Percentiles rank a stretch among this genome's conserved stretches.
Evolutionary conservation across 192 early-diverging fungal genomes (phyloP).

Genomic region (Backusella sp.): DNA sequence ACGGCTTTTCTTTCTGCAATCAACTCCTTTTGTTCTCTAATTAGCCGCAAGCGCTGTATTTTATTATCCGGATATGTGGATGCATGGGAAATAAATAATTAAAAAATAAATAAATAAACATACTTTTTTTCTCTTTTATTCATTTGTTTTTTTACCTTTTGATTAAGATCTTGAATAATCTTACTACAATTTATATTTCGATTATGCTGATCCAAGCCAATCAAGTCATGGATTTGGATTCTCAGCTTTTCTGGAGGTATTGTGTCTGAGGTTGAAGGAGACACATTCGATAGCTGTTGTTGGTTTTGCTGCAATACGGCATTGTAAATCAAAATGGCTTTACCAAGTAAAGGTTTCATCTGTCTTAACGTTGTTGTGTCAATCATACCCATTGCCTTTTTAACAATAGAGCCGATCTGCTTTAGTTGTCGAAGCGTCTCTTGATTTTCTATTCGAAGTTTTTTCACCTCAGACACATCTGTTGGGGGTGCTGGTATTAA

Average conservation of each 20-base stretch:
- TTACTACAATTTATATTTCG: background rate
- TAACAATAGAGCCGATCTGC: background rate
- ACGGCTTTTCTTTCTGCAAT: conserved; percentile 20
- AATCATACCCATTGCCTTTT: conserved; percentile 8
- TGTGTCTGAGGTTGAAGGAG: background rate
- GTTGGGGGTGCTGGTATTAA: background rate
- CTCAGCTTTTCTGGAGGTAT: background rate
- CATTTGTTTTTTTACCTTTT: background rate
- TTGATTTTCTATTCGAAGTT: background rate
- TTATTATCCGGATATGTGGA: background rate
- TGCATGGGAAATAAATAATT: background rate
- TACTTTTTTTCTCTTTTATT: background rate
- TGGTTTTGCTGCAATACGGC: background rate
- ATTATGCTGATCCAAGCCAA: background rate
- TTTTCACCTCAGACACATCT: background rate
- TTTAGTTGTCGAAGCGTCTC: background rate
- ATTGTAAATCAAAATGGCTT: background rate
- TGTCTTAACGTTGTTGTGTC: background rate
- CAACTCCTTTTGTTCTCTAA: conserved; percentile 19
- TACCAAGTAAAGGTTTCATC: background rate
- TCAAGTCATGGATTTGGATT: background rate
- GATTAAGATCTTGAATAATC: background rate
- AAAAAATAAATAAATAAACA: background rate
- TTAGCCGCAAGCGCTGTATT: conserved; percentile 8
- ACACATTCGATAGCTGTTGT: background rate